Evolutionary conservation across 305 asterid genomes (phyloP), one percentile per base, ranked within the genome.

Genomic region (Solanum hybrid): DNA sequence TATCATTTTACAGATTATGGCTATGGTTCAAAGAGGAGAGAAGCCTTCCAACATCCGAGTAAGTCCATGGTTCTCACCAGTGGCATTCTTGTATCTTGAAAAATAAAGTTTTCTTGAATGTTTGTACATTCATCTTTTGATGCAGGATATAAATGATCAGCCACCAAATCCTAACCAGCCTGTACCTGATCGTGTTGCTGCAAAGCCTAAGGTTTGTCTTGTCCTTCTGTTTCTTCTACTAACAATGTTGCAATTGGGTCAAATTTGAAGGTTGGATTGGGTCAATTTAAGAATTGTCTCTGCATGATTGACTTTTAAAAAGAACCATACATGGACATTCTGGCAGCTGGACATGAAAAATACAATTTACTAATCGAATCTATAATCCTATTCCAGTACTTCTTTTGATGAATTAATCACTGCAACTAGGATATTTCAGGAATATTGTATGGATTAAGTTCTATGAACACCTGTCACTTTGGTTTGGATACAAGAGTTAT

Each of bases 141-240:
- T 85, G 88, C 96, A 96, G 99, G 99, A 97, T 82, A 95, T 96
- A 91, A 95, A 95, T 89, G 99, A 97, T 90, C 95, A 96, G 86
- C 98, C 99, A 35, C 98, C 99, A 46, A 96, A 97, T 93, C 99
- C 99, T 20, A 93, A 95, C 92, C 99, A 96, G 88, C 97, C 98
- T 7, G 90, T 97, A 85, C 90, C 99, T 85, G 94, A 95, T 92
- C 96, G 94, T 40, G 0, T 93, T 75, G 94, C 94, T 34, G 97
- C 98, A 38, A 93, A 91, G 94, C 95, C 96, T 80, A 95, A 97
- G 99, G 99, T 97, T 92, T 37, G 24, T 14, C 88, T 79, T 32
- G 35, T 89, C 37, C 77, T 35, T 85, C 38, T 79, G 20, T 12
- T 79, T 42, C 71, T 81, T 81, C 88, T 85, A 27, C 87, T 27